Evolutionary conservation across 345 rosid genomes (phyloP).

Genomic region (Ceriops zippeliana): DNA sequence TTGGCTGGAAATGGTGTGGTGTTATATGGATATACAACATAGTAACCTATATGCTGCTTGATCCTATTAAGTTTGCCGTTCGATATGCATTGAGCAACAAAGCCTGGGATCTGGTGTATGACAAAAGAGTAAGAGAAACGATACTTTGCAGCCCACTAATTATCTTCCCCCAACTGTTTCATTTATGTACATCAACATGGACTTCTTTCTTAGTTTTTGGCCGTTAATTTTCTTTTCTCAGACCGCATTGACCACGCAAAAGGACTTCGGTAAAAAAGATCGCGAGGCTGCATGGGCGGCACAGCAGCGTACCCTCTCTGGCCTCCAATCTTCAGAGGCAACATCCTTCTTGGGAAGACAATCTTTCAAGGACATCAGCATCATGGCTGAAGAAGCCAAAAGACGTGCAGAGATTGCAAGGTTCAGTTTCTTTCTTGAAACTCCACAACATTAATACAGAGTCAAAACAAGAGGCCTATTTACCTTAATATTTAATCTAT

Average conservation of each 20-base stretch:
- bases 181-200: not conserved
- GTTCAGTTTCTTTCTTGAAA: constrained; percentile 15
- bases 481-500: too few relatives aligned
- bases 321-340: constrained; percentile 38
- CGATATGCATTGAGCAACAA: constrained; percentile 70
- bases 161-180: not conserved
- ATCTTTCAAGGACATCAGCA: constrained; percentile 39
- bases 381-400: constrained; percentile 64
- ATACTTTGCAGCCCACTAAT: not conserved
- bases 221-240: constrained; percentile 9
- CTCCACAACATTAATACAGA: too few relatives aligned
- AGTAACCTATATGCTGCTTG: constrained; percentile 58
- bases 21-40: constrained; percentile 77
- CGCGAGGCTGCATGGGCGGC: constrained; percentile 64
- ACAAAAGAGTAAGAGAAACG: constrained; percentile 53
- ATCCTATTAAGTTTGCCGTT: constrained; percentile 79
- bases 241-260: constrained; percentile 56
- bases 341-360: constrained; percentile 40
- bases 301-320: constrained; percentile 55
- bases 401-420: constrained; percentile 65
- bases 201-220: not conserved
- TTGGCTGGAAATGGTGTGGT: constrained; percentile 80
- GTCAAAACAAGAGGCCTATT: too few relatives aligned
- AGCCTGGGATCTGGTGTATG: constrained; percentile 62
- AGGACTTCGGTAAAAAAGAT: constrained; percentile 56